Evolutionary conservation across 768 basidiomycete genomes (phyloP).

Genomic region (Tremella fuciformis): DNA sequence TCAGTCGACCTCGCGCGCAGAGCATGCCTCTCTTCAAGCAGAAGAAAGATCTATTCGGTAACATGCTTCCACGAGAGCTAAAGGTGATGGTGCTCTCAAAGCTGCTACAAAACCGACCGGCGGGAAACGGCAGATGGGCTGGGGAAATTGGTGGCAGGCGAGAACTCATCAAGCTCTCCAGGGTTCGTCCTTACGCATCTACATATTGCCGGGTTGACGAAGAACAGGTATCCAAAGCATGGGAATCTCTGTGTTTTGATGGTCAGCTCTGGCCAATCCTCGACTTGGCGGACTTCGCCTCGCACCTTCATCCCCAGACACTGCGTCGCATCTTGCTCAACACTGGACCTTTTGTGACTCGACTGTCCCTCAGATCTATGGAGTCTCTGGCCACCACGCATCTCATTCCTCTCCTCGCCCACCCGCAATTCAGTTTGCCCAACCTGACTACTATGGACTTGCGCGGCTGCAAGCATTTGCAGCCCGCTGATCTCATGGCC

Average conservation of each 20-base stretch:
- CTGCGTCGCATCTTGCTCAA: constrained; percentile 19
- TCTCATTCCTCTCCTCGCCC: background rate
- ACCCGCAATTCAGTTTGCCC: constrained; percentile 41
- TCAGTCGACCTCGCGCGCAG: constrained; percentile 3
- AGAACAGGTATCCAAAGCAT: constrained; percentile 33
- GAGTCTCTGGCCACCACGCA: constrained; percentile 14
- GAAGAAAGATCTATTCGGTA: constrained; percentile 21
- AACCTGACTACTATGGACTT: constrained; percentile 70
- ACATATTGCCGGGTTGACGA: background rate
- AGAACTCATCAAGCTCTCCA: constrained; percentile 35
- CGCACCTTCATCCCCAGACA: constrained; percentile 22
- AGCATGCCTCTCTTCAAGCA: constrained; percentile 2
- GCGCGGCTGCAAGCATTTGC: constrained; percentile 67
- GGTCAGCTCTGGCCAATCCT: constrained; percentile 39
- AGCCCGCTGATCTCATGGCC: constrained; percentile 65
- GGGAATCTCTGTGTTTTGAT: constrained; percentile 40
- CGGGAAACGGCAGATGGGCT: constrained; percentile 19
- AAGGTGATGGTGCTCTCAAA: constrained; percentile 25
- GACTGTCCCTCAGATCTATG: constrained; percentile 27
- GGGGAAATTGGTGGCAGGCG: constrained; percentile 26
- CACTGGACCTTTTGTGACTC: constrained; percentile 20
- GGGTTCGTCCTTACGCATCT: constrained; percentile 22
- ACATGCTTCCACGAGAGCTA: constrained; percentile 32
- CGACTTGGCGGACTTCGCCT: constrained; percentile 21
- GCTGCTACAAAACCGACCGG: constrained; percentile 11